These are phyloP conservation scores for Cladosporium cucumerinum DNA, from an alignment of 2,329 filamentous ascomycete genomes.

Conservation along the genomic window DNA sequence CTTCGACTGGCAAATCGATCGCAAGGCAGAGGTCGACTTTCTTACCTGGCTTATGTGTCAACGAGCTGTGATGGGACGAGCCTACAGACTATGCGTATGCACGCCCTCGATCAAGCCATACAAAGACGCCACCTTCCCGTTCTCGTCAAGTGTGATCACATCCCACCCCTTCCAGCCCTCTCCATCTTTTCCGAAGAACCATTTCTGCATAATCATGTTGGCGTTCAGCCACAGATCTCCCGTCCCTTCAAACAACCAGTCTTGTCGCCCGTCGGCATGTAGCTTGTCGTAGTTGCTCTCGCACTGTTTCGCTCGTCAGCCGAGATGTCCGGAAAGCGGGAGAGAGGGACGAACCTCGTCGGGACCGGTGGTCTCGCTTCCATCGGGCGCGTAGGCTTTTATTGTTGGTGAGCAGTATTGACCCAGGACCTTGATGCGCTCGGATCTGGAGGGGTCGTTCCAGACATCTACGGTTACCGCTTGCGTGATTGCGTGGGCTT, in stretches of 20 bases:
- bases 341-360: background rate
- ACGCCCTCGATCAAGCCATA: background rate
- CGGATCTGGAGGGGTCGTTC: background rate
- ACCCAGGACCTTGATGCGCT: background rate
- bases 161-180: background rate
- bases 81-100: background rate
- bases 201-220: background rate
- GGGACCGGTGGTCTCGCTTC: background rate
- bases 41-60: background rate
- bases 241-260: background rate
- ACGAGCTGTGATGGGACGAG: background rate
- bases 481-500: background rate
- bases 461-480: background rate
- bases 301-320: background rate
- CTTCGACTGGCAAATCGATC: too few species aligned
- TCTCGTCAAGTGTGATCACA: background rate
- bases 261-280: background rate
- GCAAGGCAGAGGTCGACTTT: background rate
- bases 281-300: background rate
- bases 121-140: background rate
- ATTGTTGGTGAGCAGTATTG: background rate
- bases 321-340: background rate
- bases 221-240: background rate
- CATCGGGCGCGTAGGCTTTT: background rate
- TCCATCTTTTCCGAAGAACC: background rate